These are phyloP conservation scores for Calonectria henricotiae DNA, from an alignment of 2,329 filamentous ascomycete species.

Conservation along the genomic window DNA sequence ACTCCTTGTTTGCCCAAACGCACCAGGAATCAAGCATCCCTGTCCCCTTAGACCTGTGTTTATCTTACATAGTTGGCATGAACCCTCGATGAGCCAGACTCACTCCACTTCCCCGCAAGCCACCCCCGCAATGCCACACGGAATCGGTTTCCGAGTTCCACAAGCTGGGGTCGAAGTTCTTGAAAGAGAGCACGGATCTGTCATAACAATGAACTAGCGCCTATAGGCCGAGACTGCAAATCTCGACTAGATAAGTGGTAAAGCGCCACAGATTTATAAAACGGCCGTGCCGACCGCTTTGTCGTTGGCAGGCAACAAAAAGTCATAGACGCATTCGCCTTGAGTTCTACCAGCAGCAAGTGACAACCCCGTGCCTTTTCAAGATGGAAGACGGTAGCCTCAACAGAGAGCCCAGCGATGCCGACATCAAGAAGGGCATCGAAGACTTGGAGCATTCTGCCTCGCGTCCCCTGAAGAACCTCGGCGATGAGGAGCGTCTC, in stretches of 20 bases:
- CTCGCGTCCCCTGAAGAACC: conserved; percentile 33
- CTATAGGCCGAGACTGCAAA: conserved; percentile 9
- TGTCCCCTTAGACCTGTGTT: conserved; percentile 7
- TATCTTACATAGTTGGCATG: conserved; percentile 17
- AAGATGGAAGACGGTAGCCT: conserved; percentile 26
- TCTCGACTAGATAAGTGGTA: conserved; percentile 17
- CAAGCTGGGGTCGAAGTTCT: conserved; percentile 5
- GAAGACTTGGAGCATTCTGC: conserved; percentile 18
- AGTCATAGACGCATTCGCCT: conserved; percentile 1
- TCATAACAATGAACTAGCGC: conserved; percentile 15
- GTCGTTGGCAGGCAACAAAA: neutral
- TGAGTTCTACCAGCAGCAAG: neutral
- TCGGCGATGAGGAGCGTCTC: conserved; percentile 37
- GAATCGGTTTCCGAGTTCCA: conserved; percentile 38
- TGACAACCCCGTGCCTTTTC: too few species aligned
- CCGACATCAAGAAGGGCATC: conserved; percentile 22
- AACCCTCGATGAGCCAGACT: neutral
- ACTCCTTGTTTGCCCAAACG: neutral
- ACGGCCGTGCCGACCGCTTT: too few species aligned
- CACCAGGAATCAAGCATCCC: conserved; percentile 14
- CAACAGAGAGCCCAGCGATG: conserved; percentile 14
- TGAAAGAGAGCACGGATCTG: conserved; percentile 3
- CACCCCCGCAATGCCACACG: conserved; percentile 35
- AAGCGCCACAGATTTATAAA: conserved; percentile 2
- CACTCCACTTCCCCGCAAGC: conserved; percentile 35